phyloP scores from a whole-genome alignment of 106 monocot genomes.

The Acorus gramineus region DNA sequence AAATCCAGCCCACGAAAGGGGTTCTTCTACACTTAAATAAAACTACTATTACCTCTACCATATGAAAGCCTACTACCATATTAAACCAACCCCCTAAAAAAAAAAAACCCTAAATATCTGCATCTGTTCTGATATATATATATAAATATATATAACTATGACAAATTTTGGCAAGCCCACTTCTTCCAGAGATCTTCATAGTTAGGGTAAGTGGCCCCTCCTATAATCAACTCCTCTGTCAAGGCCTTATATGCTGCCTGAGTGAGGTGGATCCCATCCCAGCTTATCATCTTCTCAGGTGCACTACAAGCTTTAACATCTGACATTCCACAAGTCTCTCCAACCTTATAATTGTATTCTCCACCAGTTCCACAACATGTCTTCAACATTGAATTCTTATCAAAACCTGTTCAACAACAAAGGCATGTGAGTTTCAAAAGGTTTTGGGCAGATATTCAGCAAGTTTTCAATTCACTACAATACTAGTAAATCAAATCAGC shows the following conservation, averaged over 20 bases:
- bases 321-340: neutral
- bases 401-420: neutral
- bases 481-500: neutral
- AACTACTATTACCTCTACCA: no score
- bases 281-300: slow-evolving; percentile 2
- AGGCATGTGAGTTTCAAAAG: no score
- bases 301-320: neutral
- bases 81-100: no score
- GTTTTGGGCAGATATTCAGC: no score
- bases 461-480: neutral
- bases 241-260: slow-evolving; percentile 11
- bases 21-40: no score
- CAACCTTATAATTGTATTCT: slow-evolving; percentile 6
- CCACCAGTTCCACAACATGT: slow-evolving; percentile 13
- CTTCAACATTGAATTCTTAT: slow-evolving; percentile 1
- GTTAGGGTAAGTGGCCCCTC: neutral
- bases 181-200: neutral
- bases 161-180: neutral
- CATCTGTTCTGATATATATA: no score
- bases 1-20: no score
- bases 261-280: slow-evolving; percentile 22
- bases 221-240: neutral
- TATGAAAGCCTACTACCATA: no score
- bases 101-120: no score
- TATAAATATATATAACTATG: no score